Evolutionary conservation across 1,139 yeast genomes (phyloP).

Genomic region (Hansenula sp.): DNA sequence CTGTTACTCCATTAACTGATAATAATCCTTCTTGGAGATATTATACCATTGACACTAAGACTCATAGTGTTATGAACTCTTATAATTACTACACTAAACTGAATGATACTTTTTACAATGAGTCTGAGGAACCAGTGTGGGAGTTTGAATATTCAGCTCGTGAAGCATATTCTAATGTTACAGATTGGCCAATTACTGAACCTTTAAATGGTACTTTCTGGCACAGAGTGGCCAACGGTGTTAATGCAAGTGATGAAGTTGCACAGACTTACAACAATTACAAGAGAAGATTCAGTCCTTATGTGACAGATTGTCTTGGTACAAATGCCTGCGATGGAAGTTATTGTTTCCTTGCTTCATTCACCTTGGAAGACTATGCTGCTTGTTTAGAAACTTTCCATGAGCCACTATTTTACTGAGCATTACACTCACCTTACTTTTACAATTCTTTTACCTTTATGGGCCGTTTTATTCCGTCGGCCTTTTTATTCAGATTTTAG

Average conservation of each 20-base stretch:
- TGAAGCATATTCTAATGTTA: slow-evolving; percentile 34
- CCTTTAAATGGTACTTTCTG: neutral
- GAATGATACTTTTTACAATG: slow-evolving; percentile 43
- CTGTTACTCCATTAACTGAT: slow-evolving; percentile 57
- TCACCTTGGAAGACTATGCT: slow-evolving; percentile 24
- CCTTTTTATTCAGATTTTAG: no score
- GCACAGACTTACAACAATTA: neutral
- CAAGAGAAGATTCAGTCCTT: neutral
- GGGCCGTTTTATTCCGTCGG: no score
- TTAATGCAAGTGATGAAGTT: neutral
- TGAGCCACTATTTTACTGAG: neutral
- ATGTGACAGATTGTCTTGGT: neutral
- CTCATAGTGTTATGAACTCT: slow-evolving; percentile 56
- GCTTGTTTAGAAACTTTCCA: slow-evolving; percentile 14
- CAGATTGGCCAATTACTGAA: slow-evolving; percentile 14
- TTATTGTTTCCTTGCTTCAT: slow-evolving; percentile 38
- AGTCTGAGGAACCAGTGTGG: slow-evolving; percentile 49
- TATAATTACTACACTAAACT: slow-evolving; percentile 48
- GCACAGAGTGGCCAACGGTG: neutral
- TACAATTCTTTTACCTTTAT: neutral
- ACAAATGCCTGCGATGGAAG: slow-evolving; percentile 28
- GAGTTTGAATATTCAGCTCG: slow-evolving; percentile 47
- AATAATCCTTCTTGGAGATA: slow-evolving; percentile 71
- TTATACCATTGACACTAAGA: slow-evolving; percentile 28
- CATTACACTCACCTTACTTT: neutral